Base-by-base conservation (phyloP, 2,329 filamentous ascomycete genomes). In the Aspergillus sergii region DNA sequence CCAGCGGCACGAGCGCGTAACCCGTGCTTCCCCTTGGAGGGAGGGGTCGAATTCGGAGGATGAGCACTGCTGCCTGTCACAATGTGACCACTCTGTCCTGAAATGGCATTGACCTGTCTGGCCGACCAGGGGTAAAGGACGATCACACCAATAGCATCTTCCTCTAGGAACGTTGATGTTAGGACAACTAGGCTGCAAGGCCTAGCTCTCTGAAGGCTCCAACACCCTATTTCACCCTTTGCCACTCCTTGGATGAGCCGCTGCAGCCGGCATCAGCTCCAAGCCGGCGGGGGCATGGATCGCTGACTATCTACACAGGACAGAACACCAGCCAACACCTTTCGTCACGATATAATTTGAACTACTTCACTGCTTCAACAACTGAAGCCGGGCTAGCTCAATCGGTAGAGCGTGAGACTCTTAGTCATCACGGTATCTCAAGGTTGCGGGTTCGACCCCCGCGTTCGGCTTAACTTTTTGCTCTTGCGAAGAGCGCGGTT, bases 321-420 rank as follows among this genome's bases (percentile, higher is more conserved):
- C 11, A 16, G 4, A 32, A 32, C 19, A 14, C 16, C 32, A 6
- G 10, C n/a, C n/a, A 36, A 36, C 16, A 54, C 11, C 19, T 1
- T 30, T 12, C 6, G 7, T 28, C 11, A 1, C 32, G 21, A 39
- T 55, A 55, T 55, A 14, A 39, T 19, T 23, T 6, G 1, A 26
- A n/a, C 23, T 16, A n/a, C 21, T n/a, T 10, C 19, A 32, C 3
- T 36, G n/a, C 8, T 50, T 7, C 28, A 34, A 14, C 60, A 62
- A 57, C 39, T 57, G 34, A 64, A 61, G 79, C 79, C 74, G 77
- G 79, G 78, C 76, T 81, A 81, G 80, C 80, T 82, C 80, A 82
- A 81, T 82, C 78, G 80, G 73, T 80, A 81, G 76, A 78, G 75
- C 76, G 75, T 81, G 79, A 79, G 79, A 78, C 78, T 81, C 78